phyloP scores from a whole-genome alignment of 768 basidiomycete genomes.

The Rossbeevera mucosa region DNA sequence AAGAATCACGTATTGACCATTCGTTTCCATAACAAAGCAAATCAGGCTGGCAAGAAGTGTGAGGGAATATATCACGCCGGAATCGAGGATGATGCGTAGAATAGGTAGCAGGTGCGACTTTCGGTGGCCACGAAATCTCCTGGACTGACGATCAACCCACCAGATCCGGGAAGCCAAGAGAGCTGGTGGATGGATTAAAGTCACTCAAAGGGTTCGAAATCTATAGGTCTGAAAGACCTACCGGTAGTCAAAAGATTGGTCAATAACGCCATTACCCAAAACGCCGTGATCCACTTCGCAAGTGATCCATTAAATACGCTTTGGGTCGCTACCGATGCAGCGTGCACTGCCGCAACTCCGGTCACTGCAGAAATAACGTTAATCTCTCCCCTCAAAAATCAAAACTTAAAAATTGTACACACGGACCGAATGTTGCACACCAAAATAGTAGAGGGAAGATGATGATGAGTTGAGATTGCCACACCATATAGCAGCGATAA shows the following conservation, averaged over 20 bases:
- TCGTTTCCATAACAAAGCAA: conserved; percentile 25
- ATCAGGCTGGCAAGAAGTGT: conserved; percentile 31
- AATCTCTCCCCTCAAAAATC: no score
- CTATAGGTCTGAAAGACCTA: conserved; percentile 5
- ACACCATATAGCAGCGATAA: conserved; percentile 32
- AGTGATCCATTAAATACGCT: conserved; percentile 25
- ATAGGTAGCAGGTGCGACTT: conserved; percentile 10
- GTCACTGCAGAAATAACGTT: conserved; percentile 13
- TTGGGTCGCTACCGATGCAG: neutral
- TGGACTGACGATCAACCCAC: conserved; percentile 21
- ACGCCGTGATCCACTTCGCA: conserved; percentile 33
- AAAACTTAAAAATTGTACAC: neutral
- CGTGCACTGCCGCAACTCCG: conserved; percentile 7
- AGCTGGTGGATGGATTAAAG: conserved; percentile 7
- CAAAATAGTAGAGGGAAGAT: conserved; percentile 28
- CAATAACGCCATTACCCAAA: conserved; percentile 28
- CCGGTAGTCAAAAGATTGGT: conserved; percentile 34
- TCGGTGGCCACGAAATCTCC: conserved; percentile 7
- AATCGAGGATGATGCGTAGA: conserved; percentile 33
- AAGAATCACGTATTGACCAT: conserved; percentile 33
- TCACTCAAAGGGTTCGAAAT: neutral
- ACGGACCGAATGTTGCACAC: conserved; percentile 24
- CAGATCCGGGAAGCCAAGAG: conserved; percentile 30
- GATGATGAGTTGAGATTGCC: conserved; percentile 28
- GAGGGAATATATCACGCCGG: conserved; percentile 36